Conservation (phyloP, 805 yeast species). For the Hemisphaericaspora nanyangensis region DNA sequence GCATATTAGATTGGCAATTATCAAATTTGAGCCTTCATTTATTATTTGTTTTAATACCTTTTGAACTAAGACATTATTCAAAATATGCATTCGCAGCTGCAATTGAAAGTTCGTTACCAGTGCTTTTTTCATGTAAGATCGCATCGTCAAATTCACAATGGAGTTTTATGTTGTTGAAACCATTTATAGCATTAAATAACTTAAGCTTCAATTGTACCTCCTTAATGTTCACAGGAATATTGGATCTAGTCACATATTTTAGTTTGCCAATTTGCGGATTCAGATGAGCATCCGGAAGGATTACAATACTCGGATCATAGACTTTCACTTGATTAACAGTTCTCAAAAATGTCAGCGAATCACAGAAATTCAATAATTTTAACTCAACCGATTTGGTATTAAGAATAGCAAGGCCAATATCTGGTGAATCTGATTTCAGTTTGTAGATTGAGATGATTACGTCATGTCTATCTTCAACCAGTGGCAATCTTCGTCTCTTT, state of each 20-base stretch:
- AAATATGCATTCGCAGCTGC: slow-evolving; percentile 8
- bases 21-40: slow-evolving; percentile 34
- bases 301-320: slow-evolving; percentile 4
- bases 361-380: slow-evolving; percentile 3
- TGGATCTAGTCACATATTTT: slow-evolving; percentile 3
- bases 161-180: slow-evolving; percentile 2
- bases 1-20: slow-evolving; percentile 37
- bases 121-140: neutral
- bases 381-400: slow-evolving; percentile 3
- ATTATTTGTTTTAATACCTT: neutral
- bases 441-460: slow-evolving; percentile 6
- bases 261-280: slow-evolving; percentile 6
- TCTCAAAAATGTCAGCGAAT: slow-evolving; percentile 7
- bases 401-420: slow-evolving; percentile 4
- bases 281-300: slow-evolving; percentile 3
- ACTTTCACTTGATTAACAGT: slow-evolving; percentile 7
- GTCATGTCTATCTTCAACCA: neutral
- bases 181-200: slow-evolving; percentile 3
- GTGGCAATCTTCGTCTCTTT: neutral
- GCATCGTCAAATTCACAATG: neutral
- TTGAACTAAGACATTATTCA: slow-evolving; percentile 2
- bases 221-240: slow-evolving; percentile 1
- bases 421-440: slow-evolving; percentile 5
- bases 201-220: slow-evolving; percentile 1
- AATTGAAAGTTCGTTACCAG: slow-evolving; percentile 7